Evolutionary conservation across 2,329 filamentous ascomycete species (phyloP).

Genomic region (Onygenales sp.): DNA sequence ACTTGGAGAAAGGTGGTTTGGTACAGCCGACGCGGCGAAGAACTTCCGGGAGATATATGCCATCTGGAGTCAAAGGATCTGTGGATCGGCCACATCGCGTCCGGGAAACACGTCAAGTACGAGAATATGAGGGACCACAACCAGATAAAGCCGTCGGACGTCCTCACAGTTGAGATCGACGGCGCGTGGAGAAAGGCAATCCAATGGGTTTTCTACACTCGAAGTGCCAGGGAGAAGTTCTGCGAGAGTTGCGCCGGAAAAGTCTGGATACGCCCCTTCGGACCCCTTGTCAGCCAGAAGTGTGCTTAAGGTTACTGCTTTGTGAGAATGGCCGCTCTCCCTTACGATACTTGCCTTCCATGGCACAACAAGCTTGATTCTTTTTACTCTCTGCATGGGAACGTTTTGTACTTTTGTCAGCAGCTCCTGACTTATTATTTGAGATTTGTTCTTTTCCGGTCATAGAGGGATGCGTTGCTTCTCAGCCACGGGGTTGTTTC

Average conservation of each 20-base stretch:
- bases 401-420: too few species aligned
- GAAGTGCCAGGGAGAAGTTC: not conserved
- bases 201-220: constrained; percentile 4
- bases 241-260: not conserved
- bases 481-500: too few species aligned
- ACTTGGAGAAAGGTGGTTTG: constrained; percentile 2
- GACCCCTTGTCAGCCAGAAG: too few species aligned
- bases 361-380: too few species aligned
- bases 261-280: too few species aligned
- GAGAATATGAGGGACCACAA: not conserved
- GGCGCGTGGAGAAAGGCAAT: not conserved
- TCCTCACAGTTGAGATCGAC: constrained; percentile 1
- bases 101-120: not conserved
- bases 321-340: too few species aligned
- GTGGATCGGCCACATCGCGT: constrained; percentile 3
- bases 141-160: not conserved
- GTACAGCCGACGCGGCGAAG: not conserved
- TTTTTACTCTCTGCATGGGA: too few species aligned
- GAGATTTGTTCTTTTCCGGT: too few species aligned
- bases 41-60: not conserved
- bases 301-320: too few species aligned
- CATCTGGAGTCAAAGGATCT: not conserved
- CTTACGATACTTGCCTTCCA: too few species aligned
- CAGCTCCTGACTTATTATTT: too few species aligned
- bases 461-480: too few species aligned